Base-by-base conservation (phyloP, 495 filamentous ascomycete genomes). In the Penicillium subrubescens region DNA sequence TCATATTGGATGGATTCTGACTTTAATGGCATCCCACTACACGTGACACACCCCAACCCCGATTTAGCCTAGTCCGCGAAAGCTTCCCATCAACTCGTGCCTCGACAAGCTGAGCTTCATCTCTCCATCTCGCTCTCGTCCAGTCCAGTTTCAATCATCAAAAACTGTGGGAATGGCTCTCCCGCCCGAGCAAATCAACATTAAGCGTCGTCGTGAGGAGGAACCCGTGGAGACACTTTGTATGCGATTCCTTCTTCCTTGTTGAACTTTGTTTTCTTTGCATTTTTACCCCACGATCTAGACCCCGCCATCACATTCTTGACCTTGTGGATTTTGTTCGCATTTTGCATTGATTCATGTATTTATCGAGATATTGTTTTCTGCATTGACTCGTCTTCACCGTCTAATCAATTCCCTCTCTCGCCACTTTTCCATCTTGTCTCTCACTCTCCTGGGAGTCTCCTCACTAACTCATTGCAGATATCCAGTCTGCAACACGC, bases 141-240 rank as follows among this genome's bases (percentile, higher is more conserved):
- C 52, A 61, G 43, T 33, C 23, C 65, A 64, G 41, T 59, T 29
- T 15, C 25, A 63, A 27, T 41, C 41, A 33, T 46, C 48, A 56
- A 33, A 34, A 14, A 31, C 8, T 8, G 37, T 15, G 51, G 66
- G 14, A 21, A 78, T 85, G 83, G 52, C 78, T 23, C 68, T 82
- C 41, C 83, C 82, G 37, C 84, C 83, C 34, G 84, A 86, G 62
- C 81, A 82, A 23, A 83, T 86, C 48, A 81, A 79, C 10, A 82
- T 86, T 70, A 86, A 86, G 70, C 78, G 84, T 21, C 82, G 82
- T n/a, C 81, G 82, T 23, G 82, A 83, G 48, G 84, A 86, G 63
- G 84, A 86, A 25, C 83, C 84, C 7, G 79, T 85, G 14, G 83
- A 86, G 50, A 80, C 81, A 34, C 72, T 86, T 61, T 86, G 83